Conservation (phyloP, 441 rosid species). For the Aleurites moluccanus region DNA sequence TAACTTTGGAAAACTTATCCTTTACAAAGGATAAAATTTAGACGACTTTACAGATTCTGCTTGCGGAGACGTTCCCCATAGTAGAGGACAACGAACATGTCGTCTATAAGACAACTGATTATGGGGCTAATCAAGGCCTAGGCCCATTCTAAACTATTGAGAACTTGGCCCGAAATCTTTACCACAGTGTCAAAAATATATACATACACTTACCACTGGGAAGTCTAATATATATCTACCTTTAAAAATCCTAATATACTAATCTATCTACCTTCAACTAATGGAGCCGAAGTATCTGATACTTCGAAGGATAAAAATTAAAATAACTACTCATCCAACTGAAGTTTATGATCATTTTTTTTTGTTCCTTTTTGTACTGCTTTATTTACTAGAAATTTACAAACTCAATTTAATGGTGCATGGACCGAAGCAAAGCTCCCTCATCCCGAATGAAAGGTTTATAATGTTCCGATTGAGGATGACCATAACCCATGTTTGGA, state of each 20-base stretch:
- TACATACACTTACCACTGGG: background rate
- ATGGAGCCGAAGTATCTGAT: background rate
- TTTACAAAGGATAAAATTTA: no score
- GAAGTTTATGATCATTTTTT: background rate
- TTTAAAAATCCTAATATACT: no score
- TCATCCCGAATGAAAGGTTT: background rate
- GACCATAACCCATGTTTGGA: background rate
- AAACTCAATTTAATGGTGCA: background rate
- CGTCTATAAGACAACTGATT: background rate
- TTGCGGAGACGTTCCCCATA: no score
- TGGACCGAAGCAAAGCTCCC: background rate
- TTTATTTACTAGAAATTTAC: background rate
- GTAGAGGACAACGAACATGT: background rate
- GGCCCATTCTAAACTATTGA: background rate
- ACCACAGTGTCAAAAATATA: background rate
- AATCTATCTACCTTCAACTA: background rate
- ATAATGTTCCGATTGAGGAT: background rate
- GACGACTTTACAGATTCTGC: background rate
- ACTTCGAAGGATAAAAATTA: background rate
- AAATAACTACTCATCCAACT: background rate
- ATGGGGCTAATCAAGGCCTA: background rate
- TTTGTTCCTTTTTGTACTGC: background rate
- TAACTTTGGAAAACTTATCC: no score
- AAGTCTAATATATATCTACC: background rate
- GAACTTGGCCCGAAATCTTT: background rate